Conservation (phyloP, 805 yeast genomes). For the Maudiozyma bulderi region DNA sequence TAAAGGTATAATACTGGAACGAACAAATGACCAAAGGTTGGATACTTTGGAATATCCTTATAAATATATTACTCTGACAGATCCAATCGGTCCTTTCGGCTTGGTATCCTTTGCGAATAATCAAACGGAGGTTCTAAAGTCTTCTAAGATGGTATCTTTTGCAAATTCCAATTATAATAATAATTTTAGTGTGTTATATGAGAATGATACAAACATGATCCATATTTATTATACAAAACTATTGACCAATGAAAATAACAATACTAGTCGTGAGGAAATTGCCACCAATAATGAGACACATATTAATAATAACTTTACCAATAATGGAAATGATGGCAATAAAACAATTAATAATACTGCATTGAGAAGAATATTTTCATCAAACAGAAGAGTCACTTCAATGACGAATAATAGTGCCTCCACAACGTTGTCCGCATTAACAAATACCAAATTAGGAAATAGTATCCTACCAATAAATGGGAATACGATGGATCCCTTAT, state of each 20-base stretch:
- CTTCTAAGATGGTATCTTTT: constrained; percentile 17
- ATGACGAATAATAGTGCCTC: not conserved
- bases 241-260: constrained; percentile 2
- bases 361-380: not conserved
- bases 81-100: constrained; percentile 69
- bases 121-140: constrained; percentile 15
- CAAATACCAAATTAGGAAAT: not conserved
- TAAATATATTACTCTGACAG: constrained; percentile 56
- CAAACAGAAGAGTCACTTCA: not conserved
- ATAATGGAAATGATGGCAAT: not conserved
- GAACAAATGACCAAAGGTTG: constrained; percentile 25
- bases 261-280: too few species aligned
- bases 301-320: not conserved
- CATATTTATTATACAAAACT: constrained; percentile 21
- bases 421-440: too few species aligned
- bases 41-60: constrained; percentile 6
- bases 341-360: not conserved
- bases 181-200: constrained; percentile 20
- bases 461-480: not conserved
- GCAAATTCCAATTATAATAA: constrained; percentile 21
- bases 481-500: constrained; percentile 1
- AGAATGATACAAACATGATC: constrained; percentile 10
- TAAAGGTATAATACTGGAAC: constrained; percentile 58
- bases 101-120: constrained; percentile 57
- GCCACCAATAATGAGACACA: not conserved